These are phyloP conservation scores for Pachysandra terminalis DNA, from an alignment of 164 flowering plant species.

Conservation along the genomic window DNA sequence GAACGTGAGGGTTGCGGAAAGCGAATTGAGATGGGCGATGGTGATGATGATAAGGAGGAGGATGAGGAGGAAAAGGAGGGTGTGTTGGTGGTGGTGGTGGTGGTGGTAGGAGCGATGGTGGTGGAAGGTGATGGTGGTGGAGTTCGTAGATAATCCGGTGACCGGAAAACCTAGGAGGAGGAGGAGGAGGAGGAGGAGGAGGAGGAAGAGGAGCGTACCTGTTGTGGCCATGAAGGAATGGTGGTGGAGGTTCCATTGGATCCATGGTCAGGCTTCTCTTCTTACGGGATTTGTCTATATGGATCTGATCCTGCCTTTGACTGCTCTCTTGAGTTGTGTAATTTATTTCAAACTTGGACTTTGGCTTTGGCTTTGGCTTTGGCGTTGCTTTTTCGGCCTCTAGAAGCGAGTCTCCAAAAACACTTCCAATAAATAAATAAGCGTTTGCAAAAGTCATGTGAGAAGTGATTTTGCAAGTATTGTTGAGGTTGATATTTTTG, in stretches of 20 bases:
- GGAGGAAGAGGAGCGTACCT: slow-evolving; percentile 24
- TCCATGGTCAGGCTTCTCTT: slow-evolving; percentile 10
- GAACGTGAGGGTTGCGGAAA: slow-evolving; percentile 8
- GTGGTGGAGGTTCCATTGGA: slow-evolving; percentile 8
- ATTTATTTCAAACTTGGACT: too few species aligned
- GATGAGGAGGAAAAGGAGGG: slow-evolving; percentile 11
- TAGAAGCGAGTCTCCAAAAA: too few species aligned
- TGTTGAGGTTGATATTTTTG: too few species aligned
- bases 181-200: neutral
- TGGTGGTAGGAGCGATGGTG: slow-evolving; percentile 11
- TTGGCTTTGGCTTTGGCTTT: too few species aligned
- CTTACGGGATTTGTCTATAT: too few species aligned
- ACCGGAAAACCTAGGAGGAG: slow-evolving; percentile 13
- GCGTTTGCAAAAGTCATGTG: too few species aligned
- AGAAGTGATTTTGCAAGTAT: too few species aligned
- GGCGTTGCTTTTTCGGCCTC: too few species aligned
- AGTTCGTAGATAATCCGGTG: slow-evolving; percentile 10
- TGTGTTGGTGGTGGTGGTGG: slow-evolving; percentile 6
- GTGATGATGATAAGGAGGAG: slow-evolving; percentile 14
- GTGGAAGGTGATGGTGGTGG: slow-evolving; percentile 3
- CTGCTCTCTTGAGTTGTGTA: too few species aligned
- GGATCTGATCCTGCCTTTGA: too few species aligned
- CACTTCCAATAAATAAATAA: too few species aligned
- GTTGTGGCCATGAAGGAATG: slow-evolving; percentile 12
- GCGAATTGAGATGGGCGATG: slow-evolving; percentile 13